Base-by-base conservation (phyloP, 2,329 filamentous ascomycete genomes). In the Sordariomycetes sp. region DNA sequence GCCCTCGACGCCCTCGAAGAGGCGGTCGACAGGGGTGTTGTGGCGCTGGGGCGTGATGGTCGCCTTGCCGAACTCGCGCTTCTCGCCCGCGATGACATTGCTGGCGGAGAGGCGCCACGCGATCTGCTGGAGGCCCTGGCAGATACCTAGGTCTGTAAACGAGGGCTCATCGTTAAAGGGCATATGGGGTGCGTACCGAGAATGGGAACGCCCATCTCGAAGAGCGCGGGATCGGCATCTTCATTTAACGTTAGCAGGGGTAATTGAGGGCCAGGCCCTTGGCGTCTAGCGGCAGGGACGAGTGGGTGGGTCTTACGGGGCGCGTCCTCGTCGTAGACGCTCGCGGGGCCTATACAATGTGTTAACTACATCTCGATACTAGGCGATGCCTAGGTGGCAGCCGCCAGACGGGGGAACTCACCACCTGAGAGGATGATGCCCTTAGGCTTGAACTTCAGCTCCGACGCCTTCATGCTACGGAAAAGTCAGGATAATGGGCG, bases 241-340 rank as follows among this genome's bases (percentile, higher is more conserved):
- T 60, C 22, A 59, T 20, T 25, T 10, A 42, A 12, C 6, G 20
- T 20, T 50, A 50, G 36, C 36, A 39, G 12, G 17, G 36, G 36
- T 39, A 12, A 17, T 17, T 3, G 3, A 8, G 28, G 28, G 3
- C 3, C 28, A 4, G 28, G 28, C 8, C 28, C 28, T 32, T 8
- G 28, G 4, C 22, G 22, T 25, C 20, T 42, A 28, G 3, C 13
- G 28, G 56, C 17, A 12, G 25, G n/a, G 12, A n/a, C 15, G n/a
- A 24, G 15, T 32, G 36, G 42, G 54, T 55, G 57, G 57, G 59
- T 53, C 66, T 68, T 67, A 74, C 71, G 73, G 24, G 76, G 90
- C 3, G 89, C 80, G 61, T 77, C 87, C 35, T 84, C 73, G 58
- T 90, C 88, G 66, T 96, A 96, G 56, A 96, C 91, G 2, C 86